Evolutionary conservation across 2,329 filamentous ascomycete genomes (phyloP).

Genomic region (Arthrinium puccinioides): DNA sequence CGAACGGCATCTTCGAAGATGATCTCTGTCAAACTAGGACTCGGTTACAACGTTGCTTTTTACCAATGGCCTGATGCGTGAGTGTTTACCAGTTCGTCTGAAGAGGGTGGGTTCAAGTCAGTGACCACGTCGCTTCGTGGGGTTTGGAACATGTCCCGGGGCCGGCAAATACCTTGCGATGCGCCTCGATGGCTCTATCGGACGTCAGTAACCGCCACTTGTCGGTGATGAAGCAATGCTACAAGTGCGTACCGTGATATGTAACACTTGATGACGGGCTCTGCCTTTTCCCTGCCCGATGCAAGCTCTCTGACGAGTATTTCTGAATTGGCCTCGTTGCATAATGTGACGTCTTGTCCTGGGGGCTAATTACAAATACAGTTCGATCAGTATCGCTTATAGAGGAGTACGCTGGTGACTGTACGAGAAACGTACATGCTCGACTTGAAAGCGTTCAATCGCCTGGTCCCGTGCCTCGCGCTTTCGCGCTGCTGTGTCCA

Average conservation of each 20-base stretch:
- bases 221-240: neutral
- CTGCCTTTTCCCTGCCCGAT: neutral
- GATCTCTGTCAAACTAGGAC: constrained; percentile 17
- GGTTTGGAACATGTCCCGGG: constrained; percentile 7
- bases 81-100: neutral
- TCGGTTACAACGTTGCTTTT: too few relatives aligned
- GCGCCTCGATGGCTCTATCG: constrained; percentile 21
- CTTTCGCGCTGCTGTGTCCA: constrained; percentile 2
- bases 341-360: too few relatives aligned
- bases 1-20: constrained; percentile 16
- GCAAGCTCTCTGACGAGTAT: neutral
- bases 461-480: neutral
- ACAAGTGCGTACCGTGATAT: neutral
- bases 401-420: too few relatives aligned
- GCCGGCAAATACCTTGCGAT: constrained; percentile 27
- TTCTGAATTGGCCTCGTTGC: neutral
- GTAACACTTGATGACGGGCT: neutral
- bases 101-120: neutral
- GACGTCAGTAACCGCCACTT: too few relatives aligned
- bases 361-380: too few relatives aligned
- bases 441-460: neutral
- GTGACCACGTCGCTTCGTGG: neutral
- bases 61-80: neutral
- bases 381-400: too few relatives aligned
- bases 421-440: neutral